phyloP scores from a whole-genome alignment of 1,139 yeast genomes.

The Debaryomyces subglobosus region DNA sequence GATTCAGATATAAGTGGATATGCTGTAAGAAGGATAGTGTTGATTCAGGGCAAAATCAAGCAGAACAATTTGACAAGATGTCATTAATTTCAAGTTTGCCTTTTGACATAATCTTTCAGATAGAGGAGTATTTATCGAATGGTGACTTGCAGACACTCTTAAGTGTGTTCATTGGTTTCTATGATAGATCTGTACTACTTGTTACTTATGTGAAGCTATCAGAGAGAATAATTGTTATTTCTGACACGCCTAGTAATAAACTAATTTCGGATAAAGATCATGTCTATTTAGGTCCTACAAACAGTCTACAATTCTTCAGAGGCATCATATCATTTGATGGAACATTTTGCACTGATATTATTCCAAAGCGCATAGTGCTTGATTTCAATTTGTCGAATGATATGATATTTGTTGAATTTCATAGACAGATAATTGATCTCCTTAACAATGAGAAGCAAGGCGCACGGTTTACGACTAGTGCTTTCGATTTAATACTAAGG shows the following conservation, averaged over 20 bases:
- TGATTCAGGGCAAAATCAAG: neutral
- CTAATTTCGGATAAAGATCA: neutral
- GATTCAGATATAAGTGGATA: neutral
- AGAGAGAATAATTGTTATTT: neutral
- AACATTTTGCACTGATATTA: neutral
- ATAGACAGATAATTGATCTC: neutral
- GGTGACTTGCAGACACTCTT: neutral
- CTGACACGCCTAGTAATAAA: neutral
- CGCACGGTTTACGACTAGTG: neutral
- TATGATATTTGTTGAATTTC: neutral
- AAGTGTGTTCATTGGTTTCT: neutral
- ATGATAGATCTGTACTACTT: neutral
- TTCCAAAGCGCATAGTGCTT: neutral
- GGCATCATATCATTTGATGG: neutral
- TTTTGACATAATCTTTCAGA: neutral
- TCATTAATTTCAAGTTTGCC: conserved; percentile 3
- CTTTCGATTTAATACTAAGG: neutral
- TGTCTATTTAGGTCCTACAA: neutral
- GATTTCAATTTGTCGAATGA: neutral
- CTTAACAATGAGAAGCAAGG: neutral
- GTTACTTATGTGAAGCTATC: neutral
- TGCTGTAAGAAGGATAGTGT: neutral
- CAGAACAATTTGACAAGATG: neutral
- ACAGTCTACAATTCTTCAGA: neutral
- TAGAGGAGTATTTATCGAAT: neutral